Percentiles rank a stretch among this genome's conserved stretches.
Evolutionary conservation across 2,329 filamentous ascomycete genomes (phyloP).

Genomic region (Ustilaginoidea virens): DNA sequence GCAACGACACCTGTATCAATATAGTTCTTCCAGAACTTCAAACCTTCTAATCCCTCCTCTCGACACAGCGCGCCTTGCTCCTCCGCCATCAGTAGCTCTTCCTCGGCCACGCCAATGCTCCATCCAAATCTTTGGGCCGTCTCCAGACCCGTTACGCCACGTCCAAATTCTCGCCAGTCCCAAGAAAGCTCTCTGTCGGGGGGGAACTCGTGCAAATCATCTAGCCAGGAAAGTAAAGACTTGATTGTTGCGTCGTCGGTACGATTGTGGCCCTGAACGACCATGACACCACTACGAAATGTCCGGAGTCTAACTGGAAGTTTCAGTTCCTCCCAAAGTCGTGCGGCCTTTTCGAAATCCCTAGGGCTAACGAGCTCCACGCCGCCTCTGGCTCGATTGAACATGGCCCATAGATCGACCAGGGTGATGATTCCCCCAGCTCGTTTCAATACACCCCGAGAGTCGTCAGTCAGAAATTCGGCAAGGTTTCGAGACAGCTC

Average conservation of each 20-base stretch:
- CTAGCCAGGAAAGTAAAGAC: constrained; percentile 62
- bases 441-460: constrained; percentile 57
- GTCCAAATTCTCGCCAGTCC: constrained; percentile 66
- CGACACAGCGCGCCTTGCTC: constrained; percentile 76
- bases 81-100: constrained; percentile 95
- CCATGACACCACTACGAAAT: constrained; percentile 88
- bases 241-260: constrained; percentile 83
- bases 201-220: constrained; percentile 51
- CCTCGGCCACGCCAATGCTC: constrained; percentile 90
- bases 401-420: constrained; percentile 85
- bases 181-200: constrained; percentile 51
- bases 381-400: constrained; percentile 83
- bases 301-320: constrained; percentile 74
- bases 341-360: constrained; percentile 82
- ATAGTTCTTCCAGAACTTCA: constrained; percentile 85
- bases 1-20: constrained; percentile 30
- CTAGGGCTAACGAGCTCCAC: constrained; percentile 86
- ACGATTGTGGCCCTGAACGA: constrained; percentile 75
- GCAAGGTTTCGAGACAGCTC: constrained; percentile 74
- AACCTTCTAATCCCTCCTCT: constrained; percentile 80
- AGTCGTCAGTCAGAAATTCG: constrained; percentile 79
- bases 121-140: constrained; percentile 82
- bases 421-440: constrained; percentile 81
- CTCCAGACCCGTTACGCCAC: constrained; percentile 80
- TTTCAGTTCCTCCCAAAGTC: constrained; percentile 74